Evolutionary conservation across 768 basidiomycete species (phyloP), one percentile per base, ranked within the genome.

Genomic region (Naganishia vishniacii): DNA sequence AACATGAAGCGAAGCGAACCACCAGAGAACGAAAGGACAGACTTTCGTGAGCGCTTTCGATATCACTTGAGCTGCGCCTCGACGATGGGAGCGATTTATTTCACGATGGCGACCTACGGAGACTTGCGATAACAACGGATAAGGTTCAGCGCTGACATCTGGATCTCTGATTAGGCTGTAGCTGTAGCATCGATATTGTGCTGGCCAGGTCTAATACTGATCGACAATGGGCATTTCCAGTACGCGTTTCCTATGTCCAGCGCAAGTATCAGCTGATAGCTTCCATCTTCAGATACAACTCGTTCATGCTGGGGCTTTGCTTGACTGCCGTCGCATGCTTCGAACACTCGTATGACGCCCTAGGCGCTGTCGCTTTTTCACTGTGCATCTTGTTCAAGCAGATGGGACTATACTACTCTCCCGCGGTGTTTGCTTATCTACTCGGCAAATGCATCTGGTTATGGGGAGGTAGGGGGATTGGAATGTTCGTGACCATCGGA

Each of bases 151-250:
- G n/a, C n/a, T n/a, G n/a, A n/a, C n/a, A n/a, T n/a, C n/a, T n/a
- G n/a, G n/a, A n/a, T n/a, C n/a, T n/a, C n/a, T n/a, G n/a, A n/a
- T n/a, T 47, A 88, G 86, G 59, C 71, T 82, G 88, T 75, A 25
- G 86, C 88, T 1, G 74, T 91, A 4, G 69, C 89, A 25, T 85
- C 83, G 3, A 78, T 94, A 12, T 78, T 94, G 16, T 81, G 92
- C 15, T 89, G 92, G 71, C 94, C 94, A 2, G 85, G 88, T 0
- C 78, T 95, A 32, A 78, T 91, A 9, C 79, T 95, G 20, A 82
- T 94, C 59, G 94, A 95, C 77, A 88, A 86, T 73, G 91, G 94
- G 0, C 92, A 97, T 74, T 94, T 94, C 71, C 92, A 98, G 78
- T 77, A 42, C 44, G 53, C n/a, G 2, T 42, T 42, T 31, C 12